A percentile compares a stretch with the other conserved stretches of the same genome.
phyloP scores from a whole-genome alignment of 108 stramenopile genomes.

The Nannochloropsis salina region DNA sequence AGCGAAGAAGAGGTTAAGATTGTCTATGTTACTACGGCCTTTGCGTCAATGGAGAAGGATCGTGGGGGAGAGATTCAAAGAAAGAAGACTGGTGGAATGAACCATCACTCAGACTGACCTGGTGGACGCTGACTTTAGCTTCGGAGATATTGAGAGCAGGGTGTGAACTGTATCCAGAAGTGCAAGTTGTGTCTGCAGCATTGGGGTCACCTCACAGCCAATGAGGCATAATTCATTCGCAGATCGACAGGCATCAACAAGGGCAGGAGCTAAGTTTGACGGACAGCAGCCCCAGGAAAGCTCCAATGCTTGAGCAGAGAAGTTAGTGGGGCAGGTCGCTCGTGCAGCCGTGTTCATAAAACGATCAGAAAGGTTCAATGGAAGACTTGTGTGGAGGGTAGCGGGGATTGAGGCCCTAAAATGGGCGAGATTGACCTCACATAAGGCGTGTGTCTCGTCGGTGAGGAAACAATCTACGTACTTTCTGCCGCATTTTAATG shows the following conservation, averaged over 20 bases:
- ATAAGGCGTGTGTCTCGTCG: not conserved
- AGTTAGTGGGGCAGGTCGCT: not conserved
- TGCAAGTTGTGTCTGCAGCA: conserved; percentile 6
- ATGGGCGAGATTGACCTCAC: not conserved
- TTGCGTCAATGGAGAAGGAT: too few relatives aligned
- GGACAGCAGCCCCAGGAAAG: not conserved
- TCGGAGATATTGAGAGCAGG: not conserved
- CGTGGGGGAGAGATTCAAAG: too few relatives aligned
- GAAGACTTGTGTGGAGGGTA: too few relatives aligned
- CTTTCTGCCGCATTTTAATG: not conserved
- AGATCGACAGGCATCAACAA: not conserved
- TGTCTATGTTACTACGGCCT: too few relatives aligned
- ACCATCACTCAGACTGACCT: not conserved
- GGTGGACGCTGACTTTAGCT: not conserved
- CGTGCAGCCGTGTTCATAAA: not conserved
- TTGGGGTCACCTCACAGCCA: not conserved
- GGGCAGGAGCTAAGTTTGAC: not conserved
- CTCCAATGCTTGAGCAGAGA: not conserved
- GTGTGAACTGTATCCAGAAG: not conserved
- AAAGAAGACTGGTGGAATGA: too few relatives aligned
- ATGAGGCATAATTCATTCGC: not conserved
- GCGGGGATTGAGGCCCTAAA: not conserved
- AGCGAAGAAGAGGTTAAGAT: too few relatives aligned
- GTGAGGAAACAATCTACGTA: conserved; percentile 10
- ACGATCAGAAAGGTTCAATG: not conserved